Conservation (phyloP, 2,329 filamentous ascomycete species). For the Exophiala oligosperma region DNA sequence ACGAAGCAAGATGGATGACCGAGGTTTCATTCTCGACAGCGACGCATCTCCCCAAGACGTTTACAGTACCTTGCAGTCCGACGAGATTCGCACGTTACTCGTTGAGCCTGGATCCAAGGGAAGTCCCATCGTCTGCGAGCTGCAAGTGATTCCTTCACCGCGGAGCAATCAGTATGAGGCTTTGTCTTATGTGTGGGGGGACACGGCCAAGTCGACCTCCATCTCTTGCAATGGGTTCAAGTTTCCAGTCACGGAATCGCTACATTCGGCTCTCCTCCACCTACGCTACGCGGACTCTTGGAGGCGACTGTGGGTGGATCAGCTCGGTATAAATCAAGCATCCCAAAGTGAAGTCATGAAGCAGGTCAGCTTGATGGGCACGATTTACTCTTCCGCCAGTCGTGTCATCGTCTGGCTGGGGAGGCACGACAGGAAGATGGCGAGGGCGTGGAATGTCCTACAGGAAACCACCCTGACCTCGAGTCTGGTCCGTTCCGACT, state of each 20-base stretch:
- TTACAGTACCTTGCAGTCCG: conserved; percentile 11
- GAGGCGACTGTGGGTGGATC: conserved; percentile 22
- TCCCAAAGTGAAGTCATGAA: conserved; percentile 11
- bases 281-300: conserved; percentile 14
- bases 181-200: conserved; percentile 24
- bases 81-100: conserved; percentile 17
- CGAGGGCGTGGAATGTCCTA: conserved; percentile 15
- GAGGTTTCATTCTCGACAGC: conserved; percentile 16
- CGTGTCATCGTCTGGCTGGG: conserved; percentile 30
- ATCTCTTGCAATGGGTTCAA: conserved; percentile 20
- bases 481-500: conserved; percentile 22
- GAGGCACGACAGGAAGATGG: conserved; percentile 15
- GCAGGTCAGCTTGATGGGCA: conserved; percentile 18
- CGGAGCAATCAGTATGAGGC: conserved; percentile 18
- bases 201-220: conserved; percentile 2
- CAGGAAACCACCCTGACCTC: conserved; percentile 19
- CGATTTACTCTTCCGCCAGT: conserved; percentile 16
- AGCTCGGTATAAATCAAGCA: conserved; percentile 21
- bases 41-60: conserved; percentile 14
- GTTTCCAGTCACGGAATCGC: conserved; percentile 18
- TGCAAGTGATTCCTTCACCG: conserved; percentile 14
- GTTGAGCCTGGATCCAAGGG: conserved; percentile 14
- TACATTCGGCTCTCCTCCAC: conserved; percentile 13
- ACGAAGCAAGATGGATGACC: conserved; percentile 10
- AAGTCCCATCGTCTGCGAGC: conserved; percentile 15